Percentiles rank a stretch among this genome's conserved stretches.
These are phyloP conservation scores for Neurospora intermedia DNA, from an alignment of 495 filamentous ascomycete genomes.

Conservation along the genomic window DNA sequence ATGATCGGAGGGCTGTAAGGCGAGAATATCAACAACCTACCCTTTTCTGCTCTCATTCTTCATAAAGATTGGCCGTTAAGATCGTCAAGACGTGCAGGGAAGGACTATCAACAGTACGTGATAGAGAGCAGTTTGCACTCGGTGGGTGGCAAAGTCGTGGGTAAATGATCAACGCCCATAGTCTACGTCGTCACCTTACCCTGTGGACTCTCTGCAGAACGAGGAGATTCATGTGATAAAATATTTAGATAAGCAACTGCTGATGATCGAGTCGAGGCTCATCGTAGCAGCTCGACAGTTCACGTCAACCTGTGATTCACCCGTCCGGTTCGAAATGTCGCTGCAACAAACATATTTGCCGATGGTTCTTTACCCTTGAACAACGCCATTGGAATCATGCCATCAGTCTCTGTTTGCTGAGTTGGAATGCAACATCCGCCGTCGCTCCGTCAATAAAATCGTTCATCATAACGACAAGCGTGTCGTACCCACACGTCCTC, in stretches of 20 bases:
- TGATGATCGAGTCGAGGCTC: background rate
- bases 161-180: background rate
- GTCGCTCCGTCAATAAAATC: constrained; percentile 47
- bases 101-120: background rate
- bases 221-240: background rate
- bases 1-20: background rate
- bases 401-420: constrained; percentile 31
- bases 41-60: background rate
- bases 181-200: background rate
- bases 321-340: background rate
- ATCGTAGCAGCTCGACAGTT: background rate
- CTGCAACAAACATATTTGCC: background rate
- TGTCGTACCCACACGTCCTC: constrained; percentile 22
- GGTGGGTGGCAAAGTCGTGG: background rate
- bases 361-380: background rate
- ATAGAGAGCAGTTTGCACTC: background rate
- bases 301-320: background rate
- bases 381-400: background rate
- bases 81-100: background rate
- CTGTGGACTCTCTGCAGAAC: background rate
- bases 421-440: constrained; percentile 34
- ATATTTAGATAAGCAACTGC: background rate
- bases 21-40: background rate
- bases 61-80: background rate
- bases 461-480: constrained; percentile 42